Evolutionary conservation across 2,329 filamentous ascomycete genomes (phyloP).

Genomic region (Colletotrichum filicis): DNA sequence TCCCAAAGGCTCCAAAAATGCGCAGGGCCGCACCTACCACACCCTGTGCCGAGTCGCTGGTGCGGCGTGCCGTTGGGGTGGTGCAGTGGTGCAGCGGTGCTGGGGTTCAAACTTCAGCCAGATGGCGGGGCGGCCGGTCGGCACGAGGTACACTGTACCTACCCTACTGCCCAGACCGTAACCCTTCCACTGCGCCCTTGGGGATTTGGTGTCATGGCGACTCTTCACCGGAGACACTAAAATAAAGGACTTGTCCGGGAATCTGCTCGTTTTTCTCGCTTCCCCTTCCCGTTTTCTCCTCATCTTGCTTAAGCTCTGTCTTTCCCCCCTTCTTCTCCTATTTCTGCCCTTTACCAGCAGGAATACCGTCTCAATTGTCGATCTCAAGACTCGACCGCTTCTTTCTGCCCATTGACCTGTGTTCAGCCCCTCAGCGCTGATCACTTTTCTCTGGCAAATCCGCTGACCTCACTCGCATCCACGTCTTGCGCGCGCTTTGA

Average conservation of each 20-base stretch:
- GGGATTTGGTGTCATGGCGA: slow-evolving; percentile 30
- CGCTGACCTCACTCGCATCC: neutral
- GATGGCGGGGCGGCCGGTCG: neutral
- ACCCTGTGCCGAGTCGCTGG: neutral
- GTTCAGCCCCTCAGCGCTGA: slow-evolving; percentile 21
- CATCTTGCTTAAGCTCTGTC: too few relatives aligned
- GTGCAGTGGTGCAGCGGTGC: neutral
- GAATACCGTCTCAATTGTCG: neutral
- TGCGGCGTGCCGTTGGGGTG: neutral
- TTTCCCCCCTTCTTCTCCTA: neutral
- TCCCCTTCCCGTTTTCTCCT: neutral
- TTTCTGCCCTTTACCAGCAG: neutral
- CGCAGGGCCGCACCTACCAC: neutral
- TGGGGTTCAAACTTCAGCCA: neutral
- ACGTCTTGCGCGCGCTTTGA: slow-evolving; percentile 11
- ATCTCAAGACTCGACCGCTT: slow-evolving; percentile 13
- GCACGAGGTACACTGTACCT: neutral
- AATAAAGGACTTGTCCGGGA: slow-evolving; percentile 28
- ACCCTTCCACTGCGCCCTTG: neutral
- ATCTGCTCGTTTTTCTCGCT: slow-evolving; percentile 28
- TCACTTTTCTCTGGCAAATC: slow-evolving; percentile 23
- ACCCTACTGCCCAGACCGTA: neutral
- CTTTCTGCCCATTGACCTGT: slow-evolving; percentile 25
- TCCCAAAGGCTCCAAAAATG: neutral
- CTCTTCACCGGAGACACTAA: slow-evolving; percentile 34